Evolutionary conservation across 2,329 filamentous ascomycete genomes (phyloP).

Genomic region (Torrubiella hemipterigena): DNA sequence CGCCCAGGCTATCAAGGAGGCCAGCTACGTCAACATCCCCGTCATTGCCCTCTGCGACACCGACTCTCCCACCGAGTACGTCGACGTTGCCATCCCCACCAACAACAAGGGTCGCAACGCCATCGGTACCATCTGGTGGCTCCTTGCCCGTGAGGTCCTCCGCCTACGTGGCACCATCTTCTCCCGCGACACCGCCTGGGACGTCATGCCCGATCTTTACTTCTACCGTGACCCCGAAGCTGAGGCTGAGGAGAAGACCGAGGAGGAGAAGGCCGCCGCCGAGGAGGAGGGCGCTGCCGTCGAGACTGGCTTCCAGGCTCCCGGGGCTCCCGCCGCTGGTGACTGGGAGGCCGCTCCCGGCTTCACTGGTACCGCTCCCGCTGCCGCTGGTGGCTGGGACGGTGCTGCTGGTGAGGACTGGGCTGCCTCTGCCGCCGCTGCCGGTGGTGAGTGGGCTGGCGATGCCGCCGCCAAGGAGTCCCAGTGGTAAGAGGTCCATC

Average conservation of each 20-base stretch:
- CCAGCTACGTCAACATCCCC: constrained; percentile 99
- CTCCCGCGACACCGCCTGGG: constrained; percentile 94
- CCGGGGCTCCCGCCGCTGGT: constrained; percentile 34
- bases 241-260: constrained; percentile 96
- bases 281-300: constrained; percentile 72
- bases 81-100: constrained; percentile 98
- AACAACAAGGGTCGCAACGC: constrained; percentile 99
- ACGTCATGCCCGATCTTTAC: constrained; percentile 99
- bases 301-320: constrained; percentile 64
- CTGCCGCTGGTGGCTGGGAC: constrained; percentile 43
- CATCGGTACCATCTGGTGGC: constrained; percentile 98
- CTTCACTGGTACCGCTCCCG: constrained; percentile 49
- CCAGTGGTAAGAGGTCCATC: constrained; percentile 39
- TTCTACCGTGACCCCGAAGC: constrained; percentile 99
- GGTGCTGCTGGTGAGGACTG: constrained; percentile 50
- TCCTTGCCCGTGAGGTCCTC: constrained; percentile 98
- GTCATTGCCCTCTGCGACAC: constrained; percentile 99
- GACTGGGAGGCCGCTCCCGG: constrained; percentile 82
- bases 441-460: constrained; percentile 58
- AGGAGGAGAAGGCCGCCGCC: constrained; percentile 86
- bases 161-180: constrained; percentile 94
- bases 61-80: constrained; percentile 98
- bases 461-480: constrained; percentile 45
- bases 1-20: constrained; percentile 99
- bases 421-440: constrained; percentile 52